Percentiles rank a stretch among this genome's conserved stretches.
Evolutionary conservation across 2,329 filamentous ascomycete species (phyloP).

Genomic region (Pleomassaria siparia): DNA sequence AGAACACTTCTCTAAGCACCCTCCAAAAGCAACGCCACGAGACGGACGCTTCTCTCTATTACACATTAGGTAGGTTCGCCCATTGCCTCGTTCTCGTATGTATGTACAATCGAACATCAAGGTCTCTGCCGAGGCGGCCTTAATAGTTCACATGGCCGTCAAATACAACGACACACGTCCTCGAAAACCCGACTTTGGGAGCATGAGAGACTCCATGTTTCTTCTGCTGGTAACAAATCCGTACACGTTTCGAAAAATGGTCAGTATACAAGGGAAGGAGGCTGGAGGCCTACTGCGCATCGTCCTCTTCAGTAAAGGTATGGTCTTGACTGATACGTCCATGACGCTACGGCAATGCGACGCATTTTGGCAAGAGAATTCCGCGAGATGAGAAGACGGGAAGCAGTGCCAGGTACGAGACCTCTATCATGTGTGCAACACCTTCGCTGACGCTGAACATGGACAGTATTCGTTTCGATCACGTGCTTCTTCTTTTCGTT

Average conservation of each 20-base stretch:
- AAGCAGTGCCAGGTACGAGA: constrained; percentile 28
- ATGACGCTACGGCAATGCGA: constrained; percentile 28
- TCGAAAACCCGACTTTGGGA: constrained; percentile 29
- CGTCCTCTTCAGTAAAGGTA: constrained; percentile 41
- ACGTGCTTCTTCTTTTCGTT: constrained; percentile 44
- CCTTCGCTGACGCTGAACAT: background rate
- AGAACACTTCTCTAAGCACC: constrained; percentile 41
- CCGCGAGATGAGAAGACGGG: constrained; percentile 42
- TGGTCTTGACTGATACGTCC: constrained; percentile 23
- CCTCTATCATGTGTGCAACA: background rate
- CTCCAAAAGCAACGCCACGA: constrained; percentile 40
- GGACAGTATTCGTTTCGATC: constrained; percentile 40
- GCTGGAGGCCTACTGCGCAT: constrained; percentile 42
- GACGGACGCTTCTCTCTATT: constrained; percentile 35
- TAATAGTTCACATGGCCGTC: constrained; percentile 38
- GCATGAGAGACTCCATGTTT: constrained; percentile 46
- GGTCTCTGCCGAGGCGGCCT: constrained; percentile 36
- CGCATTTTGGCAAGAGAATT: constrained; percentile 39
- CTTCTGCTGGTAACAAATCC: constrained; percentile 48
- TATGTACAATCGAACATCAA: constrained; percentile 41
- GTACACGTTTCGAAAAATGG: constrained; percentile 38
- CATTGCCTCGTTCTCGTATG: constrained; percentile 31
- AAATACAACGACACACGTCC: constrained; percentile 24
- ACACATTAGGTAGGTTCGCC: constrained; percentile 37
- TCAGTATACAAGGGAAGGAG: constrained; percentile 21